Evolutionary conservation across 805 yeast genomes (phyloP), one percentile per base, ranked within the genome.

Genomic region (Tetrapisispora phaffii): DNA sequence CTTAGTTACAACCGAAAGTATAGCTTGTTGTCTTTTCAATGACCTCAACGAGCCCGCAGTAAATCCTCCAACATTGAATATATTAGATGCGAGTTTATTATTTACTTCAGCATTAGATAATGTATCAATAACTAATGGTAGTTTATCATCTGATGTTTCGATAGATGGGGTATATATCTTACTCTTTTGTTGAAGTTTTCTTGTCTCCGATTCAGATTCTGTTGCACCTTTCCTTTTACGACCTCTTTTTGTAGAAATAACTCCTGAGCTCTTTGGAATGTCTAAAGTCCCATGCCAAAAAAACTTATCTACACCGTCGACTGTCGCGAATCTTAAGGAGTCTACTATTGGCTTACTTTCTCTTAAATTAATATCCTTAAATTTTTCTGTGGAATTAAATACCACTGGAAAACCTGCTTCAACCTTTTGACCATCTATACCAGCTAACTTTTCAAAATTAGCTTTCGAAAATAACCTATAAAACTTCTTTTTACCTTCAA

Each of bases 401-500:
- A n/a, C 16, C n/a, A 42, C 34, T 8, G 37, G 16, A 3, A 48
- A 29, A 15, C 26, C 21, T 7, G 26, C 29, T 20, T 22, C 16
- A 13, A 7, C 17, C 15, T 6, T 15, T 22, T 36, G 10, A 4
- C 10, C 23, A 17, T 12, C 15, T 4, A 31, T 6, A 20, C 63
- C 63, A 0, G 67, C 58, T 15, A 67, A 57, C 19, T 52, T 56
- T 16, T 64, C 46, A 45, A 69, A 73, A 37, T 69, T 64, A 4
- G 63, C 57, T 39, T 71, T 70, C 0, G 80, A 69, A 49, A 79
- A 70, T 52, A 83, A 79, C 34, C 94, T 69, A 60, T 76, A 85
- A 52, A 78, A 84, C 55, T 85, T 82, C 47, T 73, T 70, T 50
- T 87, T 79, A 0, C 95, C 94, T 47, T 77, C 79, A 51, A 78